Evolutionary conservation across 2,329 filamentous ascomycete species (phyloP), one percentile per base, ranked within the genome.

Genomic region (Pseudogymnoascus sp.): DNA sequence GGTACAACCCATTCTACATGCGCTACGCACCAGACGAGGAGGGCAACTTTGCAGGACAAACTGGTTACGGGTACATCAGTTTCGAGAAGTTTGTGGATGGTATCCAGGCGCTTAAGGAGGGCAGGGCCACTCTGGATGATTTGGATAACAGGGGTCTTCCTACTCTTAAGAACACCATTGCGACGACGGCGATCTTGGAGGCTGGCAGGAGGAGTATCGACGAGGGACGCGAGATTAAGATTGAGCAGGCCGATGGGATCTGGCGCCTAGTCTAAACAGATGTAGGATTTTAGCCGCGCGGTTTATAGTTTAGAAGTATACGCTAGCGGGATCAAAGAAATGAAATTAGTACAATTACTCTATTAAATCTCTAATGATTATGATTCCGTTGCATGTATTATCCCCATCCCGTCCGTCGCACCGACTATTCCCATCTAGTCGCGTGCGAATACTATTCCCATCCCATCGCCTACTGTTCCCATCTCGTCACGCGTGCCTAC

Each of bases 1-100:
- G 92, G 91, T 89, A 90, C 75, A 97, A 97, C 76, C 93, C 93
- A 74, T 96, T 96, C 77, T 96, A 96, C 78, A 96, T 96, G 91
- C 88, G 89, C 71, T 96, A 96, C 72, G 90, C 92, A 11, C 92
- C 93, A 18, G 92, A 96, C 72, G 93, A 96, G 78, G 90, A 96
- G 75, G 93, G 93, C 62, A 96, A 97, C 77, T 97, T 97, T 75
- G 87, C 86, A 62, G 93, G 93, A 37, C 93, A 96, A 78, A 88
- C 86, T 5, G 93, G 93, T 23, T 97, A 97, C 74, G 93, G 93
- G 36, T 97, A 97, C 77, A 85, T 96, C 64, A 95, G 89, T 18
- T 93, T 97, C 72, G 93, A 97, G 79, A 97, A 97, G 78, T 97
- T 97, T 76, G 87, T 97, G 60, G 91, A 97, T 74, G 92, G 88